Percentiles rank a stretch among this genome's conserved stretches.
phyloP scores from a whole-genome alignment of 257 asterid species.

The Solanum clarkiae region DNA sequence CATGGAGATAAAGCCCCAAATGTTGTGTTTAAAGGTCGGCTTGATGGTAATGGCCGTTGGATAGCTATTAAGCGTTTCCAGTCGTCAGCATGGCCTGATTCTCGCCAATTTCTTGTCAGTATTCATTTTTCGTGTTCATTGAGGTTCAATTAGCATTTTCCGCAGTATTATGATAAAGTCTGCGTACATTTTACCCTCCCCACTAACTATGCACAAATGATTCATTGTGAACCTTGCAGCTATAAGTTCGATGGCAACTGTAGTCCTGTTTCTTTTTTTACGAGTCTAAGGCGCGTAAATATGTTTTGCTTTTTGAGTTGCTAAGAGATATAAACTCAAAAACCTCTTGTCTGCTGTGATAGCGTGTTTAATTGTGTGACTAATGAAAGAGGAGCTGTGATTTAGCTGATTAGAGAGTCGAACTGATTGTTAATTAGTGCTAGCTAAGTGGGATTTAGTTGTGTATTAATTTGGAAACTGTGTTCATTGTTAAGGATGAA shows the following conservation, averaged over 20 bases:
- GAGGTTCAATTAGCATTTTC: background rate
- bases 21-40: conserved; percentile 34
- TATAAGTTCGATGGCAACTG: background rate
- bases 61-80: conserved; percentile 38
- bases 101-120: conserved; percentile 32
- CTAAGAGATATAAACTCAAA: background rate
- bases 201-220: background rate
- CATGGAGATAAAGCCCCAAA: conserved; percentile 39
- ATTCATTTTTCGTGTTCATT: background rate
- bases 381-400: background rate
- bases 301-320: background rate
- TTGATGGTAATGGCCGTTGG: conserved; percentile 19
- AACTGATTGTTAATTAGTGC: background rate
- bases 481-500: conserved; percentile 19
- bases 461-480: background rate
- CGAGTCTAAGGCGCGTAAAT: background rate
- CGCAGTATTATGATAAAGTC: background rate
- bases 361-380: background rate
- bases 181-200: no score
- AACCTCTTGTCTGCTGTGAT: background rate
- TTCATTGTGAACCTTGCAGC: background rate
- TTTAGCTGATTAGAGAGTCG: background rate
- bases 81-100: conserved; percentile 43
- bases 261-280: background rate
- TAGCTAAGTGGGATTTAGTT: background rate